These are phyloP conservation scores for Xylaria grammica DNA, from an alignment of 495 filamentous ascomycete species.

Conservation along the genomic window DNA sequence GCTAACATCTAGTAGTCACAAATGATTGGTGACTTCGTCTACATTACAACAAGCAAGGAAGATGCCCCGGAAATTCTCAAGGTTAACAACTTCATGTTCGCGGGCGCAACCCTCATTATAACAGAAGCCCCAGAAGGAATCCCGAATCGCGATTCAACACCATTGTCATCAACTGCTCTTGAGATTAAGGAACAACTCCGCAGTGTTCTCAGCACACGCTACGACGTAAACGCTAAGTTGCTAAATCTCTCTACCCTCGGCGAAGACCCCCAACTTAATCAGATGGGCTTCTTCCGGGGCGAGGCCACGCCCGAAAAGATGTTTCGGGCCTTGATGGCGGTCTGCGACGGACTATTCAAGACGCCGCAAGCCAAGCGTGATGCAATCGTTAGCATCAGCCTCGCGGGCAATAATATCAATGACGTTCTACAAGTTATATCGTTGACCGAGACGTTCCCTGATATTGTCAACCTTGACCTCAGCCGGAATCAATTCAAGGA, in stretches of 20 bases:
- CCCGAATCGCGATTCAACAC: constrained; percentile 29
- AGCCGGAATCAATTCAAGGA: constrained; percentile 76
- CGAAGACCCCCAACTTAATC: constrained; percentile 66
- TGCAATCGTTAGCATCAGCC: constrained; percentile 74
- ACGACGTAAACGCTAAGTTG: constrained; percentile 69
- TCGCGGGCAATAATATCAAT: constrained; percentile 76
- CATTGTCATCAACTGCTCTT: constrained; percentile 47
- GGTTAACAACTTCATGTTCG: constrained; percentile 68
- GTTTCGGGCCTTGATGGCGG: constrained; percentile 85
- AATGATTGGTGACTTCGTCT: constrained; percentile 69
- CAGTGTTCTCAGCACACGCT: constrained; percentile 72
- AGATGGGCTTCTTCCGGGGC: constrained; percentile 76
- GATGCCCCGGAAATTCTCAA: constrained; percentile 64
- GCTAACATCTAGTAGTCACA: constrained; percentile 78
- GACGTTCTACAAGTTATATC: constrained; percentile 71
- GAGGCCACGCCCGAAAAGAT: constrained; percentile 79
- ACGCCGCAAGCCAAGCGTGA: constrained; percentile 68
- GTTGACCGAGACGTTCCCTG: constrained; percentile 76
- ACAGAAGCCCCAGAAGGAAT: constrained; percentile 39
- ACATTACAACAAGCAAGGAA: constrained; percentile 68
- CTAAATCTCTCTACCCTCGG: constrained; percentile 79
- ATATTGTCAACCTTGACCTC: constrained; percentile 82
- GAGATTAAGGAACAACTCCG: constrained; percentile 51
- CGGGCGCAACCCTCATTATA: constrained; percentile 64
- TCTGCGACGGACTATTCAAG: constrained; percentile 75